Percentiles rank a stretch among this genome's conserved stretches.
phyloP scores from a whole-genome alignment of 768 basidiomycete genomes.

The Collybia nuda region DNA sequence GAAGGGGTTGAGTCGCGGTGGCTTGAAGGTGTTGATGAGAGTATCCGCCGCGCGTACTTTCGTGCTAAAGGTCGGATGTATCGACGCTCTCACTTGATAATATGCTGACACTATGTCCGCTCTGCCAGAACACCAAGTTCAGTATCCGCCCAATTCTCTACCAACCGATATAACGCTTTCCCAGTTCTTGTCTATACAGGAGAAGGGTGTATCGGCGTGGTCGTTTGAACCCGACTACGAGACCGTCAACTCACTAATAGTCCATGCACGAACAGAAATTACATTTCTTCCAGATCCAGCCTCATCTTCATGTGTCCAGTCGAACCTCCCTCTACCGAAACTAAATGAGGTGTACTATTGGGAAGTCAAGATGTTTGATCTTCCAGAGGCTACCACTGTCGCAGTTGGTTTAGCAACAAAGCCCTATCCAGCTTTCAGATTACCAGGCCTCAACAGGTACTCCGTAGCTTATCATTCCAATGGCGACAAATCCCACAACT shows the following conservation, averaged over 20 bases:
- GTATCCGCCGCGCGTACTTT: conserved; percentile 65
- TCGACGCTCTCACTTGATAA: conserved; percentile 8
- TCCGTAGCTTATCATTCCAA: conserved; percentile 96
- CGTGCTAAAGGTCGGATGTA: conserved; percentile 78
- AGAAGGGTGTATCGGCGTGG: conserved; percentile 99
- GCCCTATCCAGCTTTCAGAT: conserved; percentile 92
- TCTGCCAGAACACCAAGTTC: conserved; percentile 69
- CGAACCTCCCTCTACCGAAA: conserved; percentile 94
- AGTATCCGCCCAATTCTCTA: conserved; percentile 94
- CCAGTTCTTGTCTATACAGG: conserved; percentile 98
- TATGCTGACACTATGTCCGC: conserved; percentile 5
- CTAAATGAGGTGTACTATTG: conserved; percentile 99
- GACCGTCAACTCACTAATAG: conserved; percentile 86
- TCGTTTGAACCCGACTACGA: conserved; percentile 99
- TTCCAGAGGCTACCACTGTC: conserved; percentile 84
- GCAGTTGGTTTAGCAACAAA: conserved; percentile 95
- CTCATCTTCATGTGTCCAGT: conserved; percentile 92
- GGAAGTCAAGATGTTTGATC: conserved; percentile 99
- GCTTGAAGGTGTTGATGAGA: conserved; percentile 81
- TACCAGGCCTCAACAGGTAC: conserved; percentile 83
- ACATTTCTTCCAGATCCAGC: conserved; percentile 97
- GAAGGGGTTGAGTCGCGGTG: conserved; percentile 91
- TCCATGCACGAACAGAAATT: conserved; percentile 95
- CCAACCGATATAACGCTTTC: conserved; percentile 98
- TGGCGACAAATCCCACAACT: conserved; percentile 97